phyloP scores from a whole-genome alignment of 176 grass and related monocot genomes.

The Hsuehochloa calcarea region DNA sequence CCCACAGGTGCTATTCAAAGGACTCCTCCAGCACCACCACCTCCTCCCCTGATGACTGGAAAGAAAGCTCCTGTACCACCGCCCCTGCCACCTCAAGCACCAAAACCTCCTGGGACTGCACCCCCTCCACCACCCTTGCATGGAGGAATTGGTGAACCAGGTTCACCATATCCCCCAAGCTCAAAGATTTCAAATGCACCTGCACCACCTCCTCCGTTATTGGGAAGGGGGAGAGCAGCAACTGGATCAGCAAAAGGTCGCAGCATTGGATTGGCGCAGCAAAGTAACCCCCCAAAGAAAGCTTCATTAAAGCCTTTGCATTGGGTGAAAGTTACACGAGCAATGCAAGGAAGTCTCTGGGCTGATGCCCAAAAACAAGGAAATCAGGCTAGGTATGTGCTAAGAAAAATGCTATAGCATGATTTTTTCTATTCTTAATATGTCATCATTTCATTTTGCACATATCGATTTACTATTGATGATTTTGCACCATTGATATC shows the following conservation, averaged over 20 bases:
- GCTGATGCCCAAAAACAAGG: slow-evolving; percentile 93
- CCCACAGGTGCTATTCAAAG: slow-evolving; percentile 21
- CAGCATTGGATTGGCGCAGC: slow-evolving; percentile 53
- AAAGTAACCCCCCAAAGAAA: slow-evolving; percentile 72
- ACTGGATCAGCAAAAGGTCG: slow-evolving; percentile 58
- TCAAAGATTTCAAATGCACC: slow-evolving; percentile 63
- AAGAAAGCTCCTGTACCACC: slow-evolving; percentile 61
- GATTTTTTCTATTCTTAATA: slow-evolving; percentile 19
- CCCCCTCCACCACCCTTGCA: slow-evolving; percentile 40
- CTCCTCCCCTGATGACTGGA: slow-evolving; percentile 41
- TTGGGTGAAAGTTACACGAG: slow-evolving; percentile 97
- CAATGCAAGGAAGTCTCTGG: slow-evolving; percentile 97
- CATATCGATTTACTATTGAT: slow-evolving; percentile 17
- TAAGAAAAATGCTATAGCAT: background rate
- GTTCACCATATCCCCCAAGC: slow-evolving; percentile 39
- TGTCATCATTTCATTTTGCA: background rate
- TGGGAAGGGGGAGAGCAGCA: slow-evolving; percentile 58
- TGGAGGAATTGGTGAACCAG: slow-evolving; percentile 16
- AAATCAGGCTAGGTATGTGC: slow-evolving; percentile 73
- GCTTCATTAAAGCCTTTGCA: slow-evolving; percentile 91
- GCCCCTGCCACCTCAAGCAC: slow-evolving; percentile 49
- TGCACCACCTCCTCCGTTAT: slow-evolving; percentile 50
- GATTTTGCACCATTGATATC: slow-evolving; percentile 10
- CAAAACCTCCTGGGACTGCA: slow-evolving; percentile 45
- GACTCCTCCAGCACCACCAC: slow-evolving; percentile 53